These are phyloP conservation scores for Botrytis tulipae DNA, from an alignment of 2,329 filamentous ascomycete species.

Conservation along the genomic window DNA sequence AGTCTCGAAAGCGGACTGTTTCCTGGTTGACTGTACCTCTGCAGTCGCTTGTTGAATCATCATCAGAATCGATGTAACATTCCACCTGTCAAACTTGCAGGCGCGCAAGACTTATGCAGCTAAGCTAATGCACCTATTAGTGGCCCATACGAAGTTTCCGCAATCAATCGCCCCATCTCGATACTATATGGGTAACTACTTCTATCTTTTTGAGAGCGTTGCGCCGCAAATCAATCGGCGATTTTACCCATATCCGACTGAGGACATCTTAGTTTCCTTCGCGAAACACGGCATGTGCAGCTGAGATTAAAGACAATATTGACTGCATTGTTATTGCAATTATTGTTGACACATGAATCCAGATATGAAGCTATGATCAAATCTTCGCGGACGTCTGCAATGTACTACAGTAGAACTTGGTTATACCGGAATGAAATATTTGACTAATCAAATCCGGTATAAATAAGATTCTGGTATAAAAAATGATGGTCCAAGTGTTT, in stretches of 20 bases:
- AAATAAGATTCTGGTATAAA: no score
- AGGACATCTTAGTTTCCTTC: not conserved
- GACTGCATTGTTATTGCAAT: not conserved
- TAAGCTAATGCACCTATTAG: not conserved
- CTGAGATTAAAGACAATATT: not conserved
- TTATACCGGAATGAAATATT: no score
- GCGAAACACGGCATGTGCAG: constrained; percentile 7
- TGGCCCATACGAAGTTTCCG: not conserved
- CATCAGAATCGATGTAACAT: constrained; percentile 5
- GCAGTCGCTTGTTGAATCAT: not conserved
- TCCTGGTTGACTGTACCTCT: constrained; percentile 1
- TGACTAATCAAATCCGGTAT: no score
- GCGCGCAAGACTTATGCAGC: not conserved
- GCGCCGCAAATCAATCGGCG: not conserved
- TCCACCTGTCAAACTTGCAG: constrained; percentile 8
- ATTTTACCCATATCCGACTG: constrained; percentile 1
- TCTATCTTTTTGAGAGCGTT: not conserved
- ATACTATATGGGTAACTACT: not conserved
- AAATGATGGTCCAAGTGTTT: no score
- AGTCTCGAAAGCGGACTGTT: not conserved
- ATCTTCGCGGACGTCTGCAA: not conserved
- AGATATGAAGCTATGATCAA: not conserved
- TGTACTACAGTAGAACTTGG: no score
- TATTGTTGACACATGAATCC: not conserved
- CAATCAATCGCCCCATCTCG: not conserved